phyloP scores from a whole-genome alignment of 2,329 filamentous ascomycete genomes.

The Nemania sp. region DNA sequence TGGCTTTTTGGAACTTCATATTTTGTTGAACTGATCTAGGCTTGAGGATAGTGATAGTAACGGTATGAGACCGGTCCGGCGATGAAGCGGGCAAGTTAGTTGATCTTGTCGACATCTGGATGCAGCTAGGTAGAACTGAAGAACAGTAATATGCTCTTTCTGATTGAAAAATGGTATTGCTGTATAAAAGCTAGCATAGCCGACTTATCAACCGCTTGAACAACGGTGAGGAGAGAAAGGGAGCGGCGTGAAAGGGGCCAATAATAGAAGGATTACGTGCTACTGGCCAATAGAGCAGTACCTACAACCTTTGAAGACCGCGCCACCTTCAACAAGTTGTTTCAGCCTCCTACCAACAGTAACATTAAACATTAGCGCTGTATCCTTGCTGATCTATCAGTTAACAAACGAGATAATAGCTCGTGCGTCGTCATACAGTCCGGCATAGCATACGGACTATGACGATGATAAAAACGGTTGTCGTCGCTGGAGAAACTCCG shows the following conservation, averaged over 20 bases:
- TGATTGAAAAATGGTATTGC: neutral
- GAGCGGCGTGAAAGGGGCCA: neutral
- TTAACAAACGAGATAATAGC: slow-evolving; percentile 30
- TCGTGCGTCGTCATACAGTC: slow-evolving; percentile 29
- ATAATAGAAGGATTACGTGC: neutral
- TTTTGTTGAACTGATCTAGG: slow-evolving; percentile 10
- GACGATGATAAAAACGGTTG: slow-evolving; percentile 32
- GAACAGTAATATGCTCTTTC: slow-evolving; percentile 2
- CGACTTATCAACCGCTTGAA: neutral
- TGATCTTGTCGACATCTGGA: slow-evolving; percentile 11
- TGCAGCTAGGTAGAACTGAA: neutral
- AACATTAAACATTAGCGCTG: neutral
- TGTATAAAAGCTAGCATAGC: slow-evolving; percentile 4
- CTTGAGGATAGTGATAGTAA: neutral
- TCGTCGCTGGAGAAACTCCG: slow-evolving; percentile 34
- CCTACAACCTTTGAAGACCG: neutral
- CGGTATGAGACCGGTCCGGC: neutral
- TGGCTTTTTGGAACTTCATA: slow-evolving; percentile 22
- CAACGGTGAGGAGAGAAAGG: neutral
- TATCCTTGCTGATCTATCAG: neutral
- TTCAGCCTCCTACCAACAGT: slow-evolving; percentile 11
- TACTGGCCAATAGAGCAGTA: neutral
- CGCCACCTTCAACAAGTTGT: slow-evolving; percentile 8
- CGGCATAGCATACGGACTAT: slow-evolving; percentile 30
- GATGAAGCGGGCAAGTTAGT: neutral